These are phyloP conservation scores for Phallus indusiatus DNA, from an alignment of 768 basidiomycete species.

Conservation along the genomic window DNA sequence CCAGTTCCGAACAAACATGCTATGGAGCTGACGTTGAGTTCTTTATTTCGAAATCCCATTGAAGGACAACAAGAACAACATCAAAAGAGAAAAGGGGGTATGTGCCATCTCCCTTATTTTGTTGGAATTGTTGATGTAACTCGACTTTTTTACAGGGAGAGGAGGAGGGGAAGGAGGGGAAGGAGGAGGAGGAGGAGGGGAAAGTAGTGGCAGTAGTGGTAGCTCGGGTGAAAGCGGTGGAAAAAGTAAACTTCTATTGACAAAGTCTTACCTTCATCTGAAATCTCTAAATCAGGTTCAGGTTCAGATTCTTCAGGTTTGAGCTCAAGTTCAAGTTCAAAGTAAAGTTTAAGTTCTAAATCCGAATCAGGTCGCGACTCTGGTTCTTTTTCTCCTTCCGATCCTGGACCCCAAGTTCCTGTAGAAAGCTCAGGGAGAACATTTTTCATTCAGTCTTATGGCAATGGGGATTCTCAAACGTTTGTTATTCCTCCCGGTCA, in stretches of 20 bases:
- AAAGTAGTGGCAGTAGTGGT: slow-evolving; percentile 11
- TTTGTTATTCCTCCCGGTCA: slow-evolving; percentile 35
- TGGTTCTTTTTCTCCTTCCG: not conserved
- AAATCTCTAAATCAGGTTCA: too few species aligned
- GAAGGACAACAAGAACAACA: not conserved
- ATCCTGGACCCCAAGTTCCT: not conserved
- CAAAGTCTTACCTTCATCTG: too few species aligned
- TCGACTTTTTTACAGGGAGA: too few species aligned
- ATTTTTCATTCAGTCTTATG: slow-evolving; percentile 17
- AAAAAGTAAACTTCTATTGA: too few species aligned
- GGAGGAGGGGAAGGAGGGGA: too few species aligned
- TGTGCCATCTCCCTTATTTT: not conserved
- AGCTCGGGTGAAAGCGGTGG: slow-evolving; percentile 8
- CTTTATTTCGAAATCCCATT: not conserved
- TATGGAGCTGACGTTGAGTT: too few species aligned
- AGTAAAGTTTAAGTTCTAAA: too few species aligned
- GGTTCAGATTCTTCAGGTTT: too few species aligned
- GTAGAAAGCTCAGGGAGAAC: not conserved
- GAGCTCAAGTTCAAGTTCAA: too few species aligned
- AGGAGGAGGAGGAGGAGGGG: slow-evolving; percentile 14
- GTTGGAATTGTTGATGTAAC: not conserved
- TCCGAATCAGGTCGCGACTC: too few species aligned
- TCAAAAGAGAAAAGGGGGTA: slow-evolving; percentile 3
- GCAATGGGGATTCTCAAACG: slow-evolving; percentile 22
- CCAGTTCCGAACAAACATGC: too few species aligned